phyloP scores from a whole-genome alignment of 768 basidiomycete genomes.

The Russula griseocarnosa region DNA sequence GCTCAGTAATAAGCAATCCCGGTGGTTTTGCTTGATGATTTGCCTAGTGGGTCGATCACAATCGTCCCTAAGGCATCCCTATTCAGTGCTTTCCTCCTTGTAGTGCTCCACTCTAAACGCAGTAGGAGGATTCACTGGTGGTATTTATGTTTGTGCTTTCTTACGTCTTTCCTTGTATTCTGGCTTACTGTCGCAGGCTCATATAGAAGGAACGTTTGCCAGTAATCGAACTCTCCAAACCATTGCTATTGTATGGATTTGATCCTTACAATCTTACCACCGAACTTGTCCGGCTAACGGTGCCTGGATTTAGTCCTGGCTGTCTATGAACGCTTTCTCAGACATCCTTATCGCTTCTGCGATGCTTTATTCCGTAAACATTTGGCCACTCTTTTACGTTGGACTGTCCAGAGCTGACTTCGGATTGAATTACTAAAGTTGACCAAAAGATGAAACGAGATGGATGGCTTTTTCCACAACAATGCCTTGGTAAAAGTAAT shows the following conservation, averaged over 20 bases:
- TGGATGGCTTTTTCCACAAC: neutral
- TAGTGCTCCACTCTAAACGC: slow-evolving; percentile 4
- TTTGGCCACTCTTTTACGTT: no score
- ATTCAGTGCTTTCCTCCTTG: neutral
- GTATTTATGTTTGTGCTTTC: neutral
- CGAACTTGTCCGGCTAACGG: neutral
- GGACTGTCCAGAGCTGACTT: neutral
- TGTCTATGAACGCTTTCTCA: neutral
- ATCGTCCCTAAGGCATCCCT: no score
- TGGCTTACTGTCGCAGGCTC: neutral
- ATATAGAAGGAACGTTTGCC: neutral
- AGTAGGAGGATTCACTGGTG: slow-evolving; percentile 3
- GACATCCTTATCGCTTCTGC: slow-evolving; percentile 14
- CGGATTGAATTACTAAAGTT: neutral
- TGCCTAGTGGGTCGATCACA: slow-evolving; percentile 8
- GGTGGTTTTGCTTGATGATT: neutral
- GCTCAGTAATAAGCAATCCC: neutral
- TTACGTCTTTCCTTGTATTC: neutral
- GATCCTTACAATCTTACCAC: neutral
- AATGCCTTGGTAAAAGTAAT: slow-evolving; percentile 27
- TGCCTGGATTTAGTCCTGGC: slow-evolving; percentile 3
- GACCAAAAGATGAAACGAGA: neutral
- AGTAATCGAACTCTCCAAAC: neutral
- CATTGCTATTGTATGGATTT: neutral
- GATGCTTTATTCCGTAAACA: slow-evolving; percentile 15